Evolutionary conservation across 306 rosid genomes (phyloP), one percentile per base, ranked within the genome.

Genomic region (Quercus wislizeni): DNA sequence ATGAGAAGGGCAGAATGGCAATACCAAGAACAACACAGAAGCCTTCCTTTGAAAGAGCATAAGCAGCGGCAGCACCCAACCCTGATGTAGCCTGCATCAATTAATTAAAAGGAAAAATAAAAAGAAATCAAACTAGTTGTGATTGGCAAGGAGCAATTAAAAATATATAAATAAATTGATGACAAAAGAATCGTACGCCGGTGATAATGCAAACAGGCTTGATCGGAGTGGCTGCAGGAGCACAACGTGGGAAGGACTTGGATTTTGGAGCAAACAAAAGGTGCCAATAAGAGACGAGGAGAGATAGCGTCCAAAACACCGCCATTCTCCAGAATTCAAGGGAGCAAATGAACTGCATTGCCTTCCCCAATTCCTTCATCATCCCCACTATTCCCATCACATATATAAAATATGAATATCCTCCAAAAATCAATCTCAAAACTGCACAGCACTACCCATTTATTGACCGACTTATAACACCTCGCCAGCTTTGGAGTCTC

Each of bases 41-140:
- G 65, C 97, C 98, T 73, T 77, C 89, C 79, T 75, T 79, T 11
- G 93, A 89, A 78, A 94, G 97, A 55, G 90, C 86, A 58, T 71
- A 75, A 61, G 97, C 97, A 70, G 97, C 79, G 20, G 97, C 89
- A 10, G 85, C 92, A 74, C 97, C 98, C 76, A 94, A 58, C 14
- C 98, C 98, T 85, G 97, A 92, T n/a, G 97, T 94, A 65, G 97
- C 98, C 97, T 94, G 75, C 79, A 77, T 27, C 74, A 35, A 72
- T 49, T 49, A 38, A 38, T 38, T 11, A 59, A 72, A 25, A n/a
- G 56, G 52, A 17, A 38, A 25, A 38, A 6, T 10, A 59, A 72
- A 25, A n/a, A 62, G 52, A 17, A 38, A 19, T 21, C 58, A 67
- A 73, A 74, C 49, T 1, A 64, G 73, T 19, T 33, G 11, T 55